Evolutionary conservation across 2,329 filamentous ascomycete species (phyloP), one percentile per base, ranked within the genome.

Genomic region (Biscogniauxia mediterranea): DNA sequence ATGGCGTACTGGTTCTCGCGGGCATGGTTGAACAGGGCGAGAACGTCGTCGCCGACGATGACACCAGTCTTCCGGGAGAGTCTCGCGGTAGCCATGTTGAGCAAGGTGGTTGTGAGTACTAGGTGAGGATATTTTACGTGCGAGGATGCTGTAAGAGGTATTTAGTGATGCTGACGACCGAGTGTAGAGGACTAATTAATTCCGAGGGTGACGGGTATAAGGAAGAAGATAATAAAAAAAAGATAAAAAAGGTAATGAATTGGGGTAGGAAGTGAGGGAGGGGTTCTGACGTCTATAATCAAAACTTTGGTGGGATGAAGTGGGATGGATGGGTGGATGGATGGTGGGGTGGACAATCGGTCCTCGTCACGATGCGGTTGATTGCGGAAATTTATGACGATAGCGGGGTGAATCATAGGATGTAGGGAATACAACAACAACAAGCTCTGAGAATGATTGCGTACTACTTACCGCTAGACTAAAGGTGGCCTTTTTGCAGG

Each of bases 1-100:
- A 97, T 92, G 73, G 93, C 93, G 75, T 93, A 97, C 68, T 89
- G 82, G 75, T 96, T 85, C 83, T 95, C 85, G 61, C 61, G 64
- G 15, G 65, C 65, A 56, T 67, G 63, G 50, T 4, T 59, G 56
- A 67, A 64, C 32, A 70, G 68, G 19, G 25, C 46, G 6, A 57
- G 64, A 59, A 71, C 68, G 32, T 71, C 68, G 58, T 71, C 69
- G 58, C 69, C 69, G 66, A 69, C 68, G 63, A 70, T 66, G 63
- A 71, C 68, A 60, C 69, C 69, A 57, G 66, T 61, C 67, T 71
- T 71, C 46, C 62, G 60, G 58, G 62, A 64, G 46, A 71, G 66
- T 60, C 63, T 64, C 49, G 62, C 60, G 55, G 61, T 65, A 42
- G 65, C 64, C 64, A 68, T 67, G 50, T 42, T 64, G 60, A 42